Evolutionary conservation across 1,284 basidiomycete species (phyloP), one percentile per base, ranked within the genome.

Genomic region (Pascua sp.): DNA sequence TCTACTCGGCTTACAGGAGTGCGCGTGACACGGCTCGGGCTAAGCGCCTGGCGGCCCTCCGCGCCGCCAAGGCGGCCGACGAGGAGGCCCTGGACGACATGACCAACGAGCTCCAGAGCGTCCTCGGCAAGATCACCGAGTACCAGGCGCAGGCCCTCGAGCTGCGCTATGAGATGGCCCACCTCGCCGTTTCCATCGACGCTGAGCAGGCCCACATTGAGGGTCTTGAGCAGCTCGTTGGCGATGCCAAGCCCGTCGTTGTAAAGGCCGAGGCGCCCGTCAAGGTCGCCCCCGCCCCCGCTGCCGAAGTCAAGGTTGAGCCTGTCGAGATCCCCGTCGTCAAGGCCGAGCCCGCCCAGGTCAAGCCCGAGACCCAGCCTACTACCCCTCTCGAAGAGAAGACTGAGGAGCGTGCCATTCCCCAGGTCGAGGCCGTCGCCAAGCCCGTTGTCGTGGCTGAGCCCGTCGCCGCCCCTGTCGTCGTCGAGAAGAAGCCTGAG

Each of bases 121-220:
- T 50, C 15, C 49, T 50, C 24, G 49, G 41, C 18, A 11, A 13
- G 7, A 50, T 50, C 15, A 42, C 49, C 32, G 49, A 50, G 49
- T 42, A 13, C 49, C 49, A 50, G 49, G 49, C 49, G 8, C 49
- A 50, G 41, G 49, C 49, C 15, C 49, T 50, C 16, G 49, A 50
- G 49, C 49, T 50, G 41, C 49, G 49, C 41, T 50, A 50, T 24
- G 49, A 50, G 42, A 50, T 50, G 49, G 49, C 49, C 7, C 49
- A 50, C 41, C 49, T 50, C 41, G 49, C 49, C 24, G 49, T 50
- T 10, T 50, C 49, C 7, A 50, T 50, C 15, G 49, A 50, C 42
- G 49, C 49, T n/a, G 49, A 50, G 49, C 49, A 50, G 49, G 49
- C 49, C 8, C 49, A 50, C 49, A 50, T 50, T 32, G 49, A 50